phyloP scores from a whole-genome alignment of 495 filamentous ascomycete genomes.

The Lophium mytilinum region DNA sequence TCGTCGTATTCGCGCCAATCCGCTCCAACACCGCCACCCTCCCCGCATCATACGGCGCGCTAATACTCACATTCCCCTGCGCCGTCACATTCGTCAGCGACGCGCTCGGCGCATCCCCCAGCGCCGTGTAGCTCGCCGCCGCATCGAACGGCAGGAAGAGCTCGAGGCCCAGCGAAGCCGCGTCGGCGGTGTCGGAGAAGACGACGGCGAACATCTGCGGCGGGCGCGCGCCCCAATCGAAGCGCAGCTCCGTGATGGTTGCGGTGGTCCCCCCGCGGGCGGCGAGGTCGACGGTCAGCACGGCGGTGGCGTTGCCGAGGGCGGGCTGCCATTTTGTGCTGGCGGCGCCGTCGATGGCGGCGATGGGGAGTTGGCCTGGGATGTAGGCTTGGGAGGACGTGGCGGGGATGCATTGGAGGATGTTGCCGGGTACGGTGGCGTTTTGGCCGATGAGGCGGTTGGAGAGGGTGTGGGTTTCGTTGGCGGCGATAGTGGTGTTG shows the following conservation, averaged over 20 bases:
- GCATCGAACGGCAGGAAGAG: background rate
- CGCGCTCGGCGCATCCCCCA: background rate
- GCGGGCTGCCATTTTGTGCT: constrained; percentile 67
- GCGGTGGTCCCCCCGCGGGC: background rate
- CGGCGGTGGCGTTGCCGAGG: constrained; percentile 38
- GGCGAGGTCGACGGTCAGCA: constrained; percentile 42
- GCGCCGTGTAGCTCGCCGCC: background rate
- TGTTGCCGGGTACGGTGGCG: constrained; percentile 47
- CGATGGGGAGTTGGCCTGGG: constrained; percentile 64
- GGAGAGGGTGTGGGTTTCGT: constrained; percentile 46
- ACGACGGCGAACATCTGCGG: constrained; percentile 49
- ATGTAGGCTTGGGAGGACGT: constrained; percentile 42
- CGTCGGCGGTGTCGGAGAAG: constrained; percentile 40
- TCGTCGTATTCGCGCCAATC: constrained; percentile 32
- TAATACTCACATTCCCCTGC: constrained; percentile 24
- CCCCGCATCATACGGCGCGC: constrained; percentile 19
- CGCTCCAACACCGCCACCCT: constrained; percentile 28
- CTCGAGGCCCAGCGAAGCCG: no score
- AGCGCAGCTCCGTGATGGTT: constrained; percentile 45
- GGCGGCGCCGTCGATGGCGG: constrained; percentile 60
- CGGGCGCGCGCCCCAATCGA: constrained; percentile 61
- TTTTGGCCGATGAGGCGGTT: constrained; percentile 46
- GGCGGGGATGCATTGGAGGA: constrained; percentile 58
- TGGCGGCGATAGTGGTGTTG: constrained; percentile 41
- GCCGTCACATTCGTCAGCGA: constrained; percentile 17